phyloP scores from a whole-genome alignment of 2,329 filamentous ascomycete genomes.

The Aureobasidium melanogenum region DNA sequence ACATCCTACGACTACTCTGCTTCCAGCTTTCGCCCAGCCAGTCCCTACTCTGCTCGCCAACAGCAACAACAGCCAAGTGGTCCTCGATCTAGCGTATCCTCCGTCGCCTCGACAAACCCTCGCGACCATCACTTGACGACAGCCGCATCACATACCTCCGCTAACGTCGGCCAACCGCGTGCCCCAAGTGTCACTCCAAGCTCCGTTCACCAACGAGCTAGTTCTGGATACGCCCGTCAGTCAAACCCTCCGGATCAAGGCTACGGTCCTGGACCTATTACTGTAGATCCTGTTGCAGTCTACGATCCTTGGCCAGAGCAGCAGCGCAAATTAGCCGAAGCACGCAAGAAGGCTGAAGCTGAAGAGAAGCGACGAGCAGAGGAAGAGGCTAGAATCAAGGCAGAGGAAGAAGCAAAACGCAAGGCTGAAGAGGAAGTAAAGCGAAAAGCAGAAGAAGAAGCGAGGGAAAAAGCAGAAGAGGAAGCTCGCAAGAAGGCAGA shows the following conservation, averaged over 20 bases:
- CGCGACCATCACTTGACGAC: not conserved
- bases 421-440: conserved; percentile 24
- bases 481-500: conserved; percentile 15
- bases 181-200: conserved; percentile 13
- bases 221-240: conserved; percentile 14
- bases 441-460: conserved; percentile 20
- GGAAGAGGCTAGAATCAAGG: conserved; percentile 26
- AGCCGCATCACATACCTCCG: not conserved
- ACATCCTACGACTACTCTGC: not conserved
- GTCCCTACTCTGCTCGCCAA: conserved; percentile 6
- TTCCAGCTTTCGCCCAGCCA: not conserved
- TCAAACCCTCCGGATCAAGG: conserved; percentile 14
- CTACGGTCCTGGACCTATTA: conserved; percentile 28
- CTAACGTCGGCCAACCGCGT: conserved; percentile 10
- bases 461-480: conserved; percentile 20
- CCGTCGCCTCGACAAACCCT: not conserved
- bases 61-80: not conserved
- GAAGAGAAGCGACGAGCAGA: conserved; percentile 23
- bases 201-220: conserved; percentile 14
- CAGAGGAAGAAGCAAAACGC: conserved; percentile 22
- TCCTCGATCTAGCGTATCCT: not conserved
- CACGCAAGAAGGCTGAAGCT: conserved; percentile 28
- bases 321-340: conserved; percentile 31
- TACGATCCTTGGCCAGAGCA: conserved; percentile 46
- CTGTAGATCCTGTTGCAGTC: conserved; percentile 45